These are phyloP conservation scores for Cryptococcus jaspeensis DNA, from an alignment of 1,284 basidiomycete species.

Conservation along the genomic window DNA sequence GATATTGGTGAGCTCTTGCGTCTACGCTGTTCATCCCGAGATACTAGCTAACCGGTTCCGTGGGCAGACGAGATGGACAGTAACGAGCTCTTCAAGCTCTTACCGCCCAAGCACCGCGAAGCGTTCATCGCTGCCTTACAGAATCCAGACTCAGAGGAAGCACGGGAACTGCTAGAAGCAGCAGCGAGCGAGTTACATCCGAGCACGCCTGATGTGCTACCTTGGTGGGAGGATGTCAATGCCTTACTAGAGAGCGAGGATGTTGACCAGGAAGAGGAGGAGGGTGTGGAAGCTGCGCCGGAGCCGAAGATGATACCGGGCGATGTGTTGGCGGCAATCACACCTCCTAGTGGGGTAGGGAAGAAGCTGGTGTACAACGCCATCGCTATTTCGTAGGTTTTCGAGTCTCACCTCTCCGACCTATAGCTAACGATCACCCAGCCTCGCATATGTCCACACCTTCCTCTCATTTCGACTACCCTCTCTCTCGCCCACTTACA, in stretches of 20 bases:
- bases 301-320: slow-evolving; percentile 8
- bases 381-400: slow-evolving; percentile 41
- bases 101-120: slow-evolving; percentile 44
- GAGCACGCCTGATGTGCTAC: slow-evolving; percentile 14
- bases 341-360: slow-evolving; percentile 15
- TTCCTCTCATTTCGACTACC: slow-evolving; percentile 39
- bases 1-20: slow-evolving; percentile 39
- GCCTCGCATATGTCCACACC: slow-evolving; percentile 44
- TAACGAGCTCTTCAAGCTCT: slow-evolving; percentile 45
- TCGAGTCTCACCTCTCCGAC: neutral
- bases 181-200: slow-evolving; percentile 23
- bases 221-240: slow-evolving; percentile 33
- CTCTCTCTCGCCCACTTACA: slow-evolving; percentile 22
- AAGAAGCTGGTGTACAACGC: slow-evolving; percentile 43
- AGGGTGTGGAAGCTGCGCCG: neutral
- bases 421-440: slow-evolving; percentile 12
- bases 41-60: neutral
- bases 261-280: slow-evolving; percentile 10
- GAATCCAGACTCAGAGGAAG: slow-evolving; percentile 39
- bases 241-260: slow-evolving; percentile 1
- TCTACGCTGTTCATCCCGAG: neutral
- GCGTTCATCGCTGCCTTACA: slow-evolving; percentile 41
- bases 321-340: slow-evolving; percentile 7
- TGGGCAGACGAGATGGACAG: slow-evolving; percentile 43
- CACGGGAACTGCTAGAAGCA: slow-evolving; percentile 33